These are phyloP conservation scores for Chimonanthus salicifolius DNA, from an alignment of 164 flowering plant species.

Conservation along the genomic window DNA sequence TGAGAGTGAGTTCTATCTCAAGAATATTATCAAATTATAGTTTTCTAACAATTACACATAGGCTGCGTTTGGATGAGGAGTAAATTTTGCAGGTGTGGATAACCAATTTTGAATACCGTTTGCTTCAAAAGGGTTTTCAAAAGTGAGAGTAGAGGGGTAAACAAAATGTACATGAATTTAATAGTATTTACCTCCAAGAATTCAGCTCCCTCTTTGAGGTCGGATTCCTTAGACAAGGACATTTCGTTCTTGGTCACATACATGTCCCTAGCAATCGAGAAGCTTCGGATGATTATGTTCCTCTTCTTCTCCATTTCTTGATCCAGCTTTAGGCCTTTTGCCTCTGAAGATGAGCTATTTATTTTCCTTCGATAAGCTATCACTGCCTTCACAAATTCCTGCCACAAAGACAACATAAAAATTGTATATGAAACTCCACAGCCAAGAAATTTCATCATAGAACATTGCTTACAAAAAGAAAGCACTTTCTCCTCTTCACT, in stretches of 20 bases:
- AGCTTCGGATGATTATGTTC: conserved; percentile 56
- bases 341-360: conserved; percentile 27
- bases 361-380: conserved; percentile 78
- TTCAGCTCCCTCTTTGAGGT: conserved; percentile 83
- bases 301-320: conserved; percentile 79
- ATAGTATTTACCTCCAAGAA: conserved; percentile 61
- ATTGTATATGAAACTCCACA: neutral
- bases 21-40: no score
- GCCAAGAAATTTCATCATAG: neutral
- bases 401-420: conserved; percentile 10
- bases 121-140: no score
- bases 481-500: neutral
- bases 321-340: conserved; percentile 48
- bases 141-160: no score
- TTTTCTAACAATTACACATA: no score
- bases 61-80: no score
- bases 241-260: conserved; percentile 35
- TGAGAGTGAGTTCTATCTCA: no score
- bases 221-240: conserved; percentile 36
- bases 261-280: conserved; percentile 66
- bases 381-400: conserved; percentile 96
- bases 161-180: neutral
- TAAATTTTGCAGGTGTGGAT: no score
- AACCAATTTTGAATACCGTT: no score
- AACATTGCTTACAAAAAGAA: neutral